These are phyloP conservation scores for Spathaspora boniae DNA, from an alignment of 805 yeast genomes.

Conservation along the genomic window DNA sequence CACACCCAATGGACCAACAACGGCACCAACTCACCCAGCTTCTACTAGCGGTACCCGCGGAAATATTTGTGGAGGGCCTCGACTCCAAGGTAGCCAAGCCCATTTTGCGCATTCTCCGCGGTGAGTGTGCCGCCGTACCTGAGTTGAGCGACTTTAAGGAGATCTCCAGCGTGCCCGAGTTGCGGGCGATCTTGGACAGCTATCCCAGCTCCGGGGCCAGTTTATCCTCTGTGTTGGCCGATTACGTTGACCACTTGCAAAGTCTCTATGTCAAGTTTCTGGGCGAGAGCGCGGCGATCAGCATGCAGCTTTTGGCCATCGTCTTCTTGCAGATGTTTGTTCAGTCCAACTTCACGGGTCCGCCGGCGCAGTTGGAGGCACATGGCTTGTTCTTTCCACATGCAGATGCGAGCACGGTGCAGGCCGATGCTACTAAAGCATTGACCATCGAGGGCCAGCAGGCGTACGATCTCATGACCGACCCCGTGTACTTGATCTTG, in stretches of 20 bases:
- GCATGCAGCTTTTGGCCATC: constrained; percentile 47
- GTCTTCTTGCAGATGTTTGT: constrained; percentile 64
- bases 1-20: too few relatives aligned
- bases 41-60: constrained; percentile 16
- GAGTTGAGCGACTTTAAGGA: constrained; percentile 14
- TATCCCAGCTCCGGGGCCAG: constrained; percentile 17
- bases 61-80: constrained; percentile 9
- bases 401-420: constrained; percentile 17
- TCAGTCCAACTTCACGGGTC: constrained; percentile 83
- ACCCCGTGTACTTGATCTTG: constrained; percentile 33
- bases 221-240: constrained; percentile 6
- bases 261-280: constrained; percentile 10
- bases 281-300: constrained; percentile 9
- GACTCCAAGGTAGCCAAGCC: constrained; percentile 13
- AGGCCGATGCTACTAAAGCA: constrained; percentile 32
- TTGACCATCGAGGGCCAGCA: constrained; percentile 64
- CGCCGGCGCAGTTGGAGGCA: constrained; percentile 45
- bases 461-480: constrained; percentile 52
- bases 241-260: constrained; percentile 6
- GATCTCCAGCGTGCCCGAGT: constrained; percentile 14
- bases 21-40: constrained; percentile 17
- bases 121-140: constrained; percentile 23
- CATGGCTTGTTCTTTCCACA: constrained; percentile 27
- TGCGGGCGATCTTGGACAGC: constrained; percentile 7
- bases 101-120: constrained; percentile 18